A percentile compares a stretch with the other conserved stretches of the same genome.
These are phyloP conservation scores for Fusarium sp. DNA, from an alignment of 2,329 filamentous ascomycete genomes.

Conservation along the genomic window DNA sequence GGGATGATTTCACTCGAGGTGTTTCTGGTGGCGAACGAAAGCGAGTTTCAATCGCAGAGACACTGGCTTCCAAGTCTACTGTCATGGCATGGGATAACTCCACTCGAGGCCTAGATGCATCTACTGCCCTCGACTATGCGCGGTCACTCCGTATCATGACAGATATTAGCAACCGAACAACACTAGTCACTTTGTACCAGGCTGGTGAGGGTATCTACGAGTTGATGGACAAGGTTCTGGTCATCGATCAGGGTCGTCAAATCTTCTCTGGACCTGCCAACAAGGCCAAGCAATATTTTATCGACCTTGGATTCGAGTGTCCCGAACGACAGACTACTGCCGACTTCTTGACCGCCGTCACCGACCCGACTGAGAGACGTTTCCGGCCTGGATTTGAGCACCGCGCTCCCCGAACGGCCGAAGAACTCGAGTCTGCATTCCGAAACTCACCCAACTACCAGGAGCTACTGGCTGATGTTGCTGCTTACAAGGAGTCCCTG, in stretches of 20 bases:
- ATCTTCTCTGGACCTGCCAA: constrained; percentile 75
- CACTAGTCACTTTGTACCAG: constrained; percentile 59
- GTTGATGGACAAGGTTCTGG: constrained; percentile 81
- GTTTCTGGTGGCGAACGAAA: constrained; percentile 86
- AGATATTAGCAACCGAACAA: constrained; percentile 74
- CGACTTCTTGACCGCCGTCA: constrained; percentile 51
- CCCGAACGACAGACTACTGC: constrained; percentile 75
- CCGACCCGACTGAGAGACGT: constrained; percentile 74
- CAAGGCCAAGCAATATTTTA: constrained; percentile 74
- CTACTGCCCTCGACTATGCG: constrained; percentile 82
- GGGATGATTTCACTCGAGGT: constrained; percentile 78
- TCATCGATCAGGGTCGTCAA: constrained; percentile 77
- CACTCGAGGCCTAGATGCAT: constrained; percentile 83
- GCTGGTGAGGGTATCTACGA: constrained; percentile 60
- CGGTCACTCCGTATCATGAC: constrained; percentile 79
- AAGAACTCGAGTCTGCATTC: constrained; percentile 76
- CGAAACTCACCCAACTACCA: constrained; percentile 70
- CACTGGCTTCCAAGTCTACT: constrained; percentile 77
- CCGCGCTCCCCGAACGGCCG: constrained; percentile 74
- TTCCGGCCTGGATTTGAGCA: constrained; percentile 74
- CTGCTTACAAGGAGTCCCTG: constrained; percentile 59
- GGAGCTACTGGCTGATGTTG: constrained; percentile 69
- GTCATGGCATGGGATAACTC: constrained; percentile 86
- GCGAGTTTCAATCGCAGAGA: constrained; percentile 83
- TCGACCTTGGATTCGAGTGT: constrained; percentile 76